Evolutionary conservation across 352 stramenopile species (phyloP), one percentile per base, ranked within the genome.

Genomic region (Globisporangium middletonii): DNA sequence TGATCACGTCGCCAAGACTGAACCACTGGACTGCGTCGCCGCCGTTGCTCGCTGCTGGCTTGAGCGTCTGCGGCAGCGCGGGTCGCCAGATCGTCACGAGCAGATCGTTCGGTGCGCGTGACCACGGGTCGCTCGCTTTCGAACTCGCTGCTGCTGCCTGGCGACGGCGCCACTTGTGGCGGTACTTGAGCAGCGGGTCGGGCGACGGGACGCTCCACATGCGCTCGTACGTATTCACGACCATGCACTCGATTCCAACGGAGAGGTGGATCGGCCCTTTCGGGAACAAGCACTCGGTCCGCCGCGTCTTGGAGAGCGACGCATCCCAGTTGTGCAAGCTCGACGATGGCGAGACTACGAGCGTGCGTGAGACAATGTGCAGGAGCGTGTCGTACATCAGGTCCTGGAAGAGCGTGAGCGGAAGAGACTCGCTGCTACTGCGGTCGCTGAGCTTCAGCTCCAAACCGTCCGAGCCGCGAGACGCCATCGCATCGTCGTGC

Each of bases 161-260:
- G 1, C 75, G 69, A 27, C 90, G 91, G 41, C 86, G 65, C 86
- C 86, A 95, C 59, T 91, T 91, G 62, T 87, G 86, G 23, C 82
- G 79, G 56, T 88, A 87, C 50, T 87, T 82, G 13, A 93, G 64
- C 33, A 94, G 46, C 11, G 83, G 86, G 59, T 95, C 83, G 0
- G 82, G 69, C 18, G 81, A 71, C n/a, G 86, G 83, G 15, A 95
- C 72, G 57, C 82, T 89, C 83, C 86, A 95, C 26, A 94, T 52
- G 7, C 83, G 79, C 45, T 95, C 86, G 58, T 88, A 94, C 18
- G 80, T 77, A n/a, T 73, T 62, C 35, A 93, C 77, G 7, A 93
- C 69, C 41, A 92, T 61, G 46, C 72, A 83, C 59, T 94, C 78
- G 28, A 95, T 67, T 5, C 86, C 86, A 33, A 71, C 77, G 0